Evolutionary conservation across 805 yeast species (phyloP).

Genomic region (Cyberlindnera mycetangii): DNA sequence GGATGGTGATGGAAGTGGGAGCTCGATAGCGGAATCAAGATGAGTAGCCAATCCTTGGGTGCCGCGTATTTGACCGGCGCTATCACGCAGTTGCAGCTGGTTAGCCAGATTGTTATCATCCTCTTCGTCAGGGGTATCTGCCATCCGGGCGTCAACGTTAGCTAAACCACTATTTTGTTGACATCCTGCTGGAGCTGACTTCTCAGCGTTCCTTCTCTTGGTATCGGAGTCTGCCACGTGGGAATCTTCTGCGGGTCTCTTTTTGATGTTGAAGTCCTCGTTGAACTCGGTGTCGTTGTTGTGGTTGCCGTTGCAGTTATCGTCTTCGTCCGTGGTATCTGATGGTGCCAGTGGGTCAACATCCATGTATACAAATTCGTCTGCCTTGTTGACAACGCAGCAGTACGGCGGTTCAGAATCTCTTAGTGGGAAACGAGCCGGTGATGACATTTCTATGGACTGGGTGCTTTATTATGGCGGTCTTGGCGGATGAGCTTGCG

Average conservation of each 20-base stretch:
- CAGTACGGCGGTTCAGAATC: slow-evolving; percentile 21
- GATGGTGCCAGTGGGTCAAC: neutral
- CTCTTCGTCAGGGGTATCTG: slow-evolving; percentile 11
- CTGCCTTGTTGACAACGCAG: slow-evolving; percentile 19
- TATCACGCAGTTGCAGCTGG: slow-evolving; percentile 12
- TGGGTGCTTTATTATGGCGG: neutral
- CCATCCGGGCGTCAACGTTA: neutral
- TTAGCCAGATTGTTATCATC: slow-evolving; percentile 24
- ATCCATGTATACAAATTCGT: slow-evolving; percentile 7
- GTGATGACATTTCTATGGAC: slow-evolving; percentile 13
- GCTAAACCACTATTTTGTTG: neutral
- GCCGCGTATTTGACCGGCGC: neutral
- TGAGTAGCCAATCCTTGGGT: slow-evolving; percentile 3
- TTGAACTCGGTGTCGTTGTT: slow-evolving; percentile 1
- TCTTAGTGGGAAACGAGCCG: slow-evolving; percentile 24
- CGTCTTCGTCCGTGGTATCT: neutral
- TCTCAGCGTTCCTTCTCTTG: slow-evolving; percentile 11
- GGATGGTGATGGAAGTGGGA: slow-evolving; percentile 70
- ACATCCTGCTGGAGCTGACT: slow-evolving; percentile 2
- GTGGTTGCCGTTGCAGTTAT: too few species aligned
- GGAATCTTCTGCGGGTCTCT: slow-evolving; percentile 23
- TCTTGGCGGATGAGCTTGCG: neutral
- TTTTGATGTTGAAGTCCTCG: slow-evolving; percentile 11
- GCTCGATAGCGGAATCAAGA: slow-evolving; percentile 28
- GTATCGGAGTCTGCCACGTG: neutral